Evolutionary conservation across 1,284 basidiomycete species (phyloP), one percentile per base, ranked within the genome.

Genomic region (Cerioporus squamosus): DNA sequence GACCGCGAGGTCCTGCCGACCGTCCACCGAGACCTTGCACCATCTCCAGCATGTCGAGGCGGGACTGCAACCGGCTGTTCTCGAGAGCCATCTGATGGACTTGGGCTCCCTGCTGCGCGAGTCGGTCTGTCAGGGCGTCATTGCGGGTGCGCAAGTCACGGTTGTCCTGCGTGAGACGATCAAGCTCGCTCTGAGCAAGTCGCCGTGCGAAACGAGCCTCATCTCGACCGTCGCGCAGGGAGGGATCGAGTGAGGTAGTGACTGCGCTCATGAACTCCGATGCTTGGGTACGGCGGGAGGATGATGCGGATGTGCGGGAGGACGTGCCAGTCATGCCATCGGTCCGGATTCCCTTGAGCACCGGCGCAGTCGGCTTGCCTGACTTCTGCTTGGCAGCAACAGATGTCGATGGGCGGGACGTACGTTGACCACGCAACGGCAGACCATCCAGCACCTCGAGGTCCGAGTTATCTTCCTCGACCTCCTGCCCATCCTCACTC

Each of bases 11-110:
- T 5, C 26, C 33, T 15, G 33, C 8, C 8, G 33, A 36, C 8
- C 33, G 22, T 22, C 23, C 23, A 6, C 4, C 10, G 33, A 38
- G 23, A 3, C 7, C 2, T 9, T 29, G 44, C 39, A 57, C 49
- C 24, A 53, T 23, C n/a, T 52, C 50, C 6, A 14, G 20, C 20
- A 29, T 43, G 3, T 57, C 51, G 6, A 57, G 45, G 15, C 56
- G 56, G 1, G 50, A 2, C 17, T 49, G 51, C 9, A 57, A 38
- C 39, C 44, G 44, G 2, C 1, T 24, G 10, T 33, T 9, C 44
- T 57, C 49, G 1, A 38, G 5, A 1, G 5, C 29, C 31, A 53
- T 50, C 18, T 53, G 24, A 7, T 57, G 39, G 4, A 43, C 15
- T 23, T 54, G 31, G 18, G 8, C 8, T 1, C 2, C 9, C 5